These are phyloP conservation scores for Plasmodium cynomolgi DNA, from an alignment of 169 alveolate species.

Conservation along the genomic window DNA sequence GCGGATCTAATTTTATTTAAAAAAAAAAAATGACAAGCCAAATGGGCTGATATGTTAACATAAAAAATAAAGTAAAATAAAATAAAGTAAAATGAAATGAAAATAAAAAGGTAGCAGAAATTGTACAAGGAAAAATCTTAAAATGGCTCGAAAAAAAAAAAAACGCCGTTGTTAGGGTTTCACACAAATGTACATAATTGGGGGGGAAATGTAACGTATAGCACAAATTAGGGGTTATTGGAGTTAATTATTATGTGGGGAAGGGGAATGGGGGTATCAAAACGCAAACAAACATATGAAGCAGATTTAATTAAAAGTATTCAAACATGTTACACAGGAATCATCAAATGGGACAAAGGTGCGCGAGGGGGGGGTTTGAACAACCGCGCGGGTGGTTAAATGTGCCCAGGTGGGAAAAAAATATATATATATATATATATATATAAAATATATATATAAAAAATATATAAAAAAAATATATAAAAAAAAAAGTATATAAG, in stretches of 20 bases:
- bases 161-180: not conserved
- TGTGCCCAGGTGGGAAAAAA: not conserved
- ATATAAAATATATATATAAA: too few species aligned
- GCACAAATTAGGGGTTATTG: not conserved
- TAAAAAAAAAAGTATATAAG: not conserved
- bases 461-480: not conserved
- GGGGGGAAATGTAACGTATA: not conserved
- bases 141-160: slow-evolving; percentile 4
- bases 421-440: too few species aligned
- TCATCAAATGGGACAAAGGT: slow-evolving; percentile 18
- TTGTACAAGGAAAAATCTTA: not conserved
- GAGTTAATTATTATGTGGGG: not conserved
- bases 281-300: slow-evolving; percentile 17
- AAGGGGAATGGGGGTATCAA: not conserved
- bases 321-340: slow-evolving; percentile 1
- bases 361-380: not conserved
- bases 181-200: not conserved
- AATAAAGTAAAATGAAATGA: not conserved
- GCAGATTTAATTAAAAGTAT: not conserved
- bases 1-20: not conserved
- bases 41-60: not conserved
- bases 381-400: not conserved
- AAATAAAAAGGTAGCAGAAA: not conserved
- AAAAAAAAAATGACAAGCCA: not conserved
- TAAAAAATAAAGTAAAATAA: not conserved